These are phyloP conservation scores for Jackrogersella minutella DNA, from an alignment of 495 filamentous ascomycete genomes.

Conservation along the genomic window DNA sequence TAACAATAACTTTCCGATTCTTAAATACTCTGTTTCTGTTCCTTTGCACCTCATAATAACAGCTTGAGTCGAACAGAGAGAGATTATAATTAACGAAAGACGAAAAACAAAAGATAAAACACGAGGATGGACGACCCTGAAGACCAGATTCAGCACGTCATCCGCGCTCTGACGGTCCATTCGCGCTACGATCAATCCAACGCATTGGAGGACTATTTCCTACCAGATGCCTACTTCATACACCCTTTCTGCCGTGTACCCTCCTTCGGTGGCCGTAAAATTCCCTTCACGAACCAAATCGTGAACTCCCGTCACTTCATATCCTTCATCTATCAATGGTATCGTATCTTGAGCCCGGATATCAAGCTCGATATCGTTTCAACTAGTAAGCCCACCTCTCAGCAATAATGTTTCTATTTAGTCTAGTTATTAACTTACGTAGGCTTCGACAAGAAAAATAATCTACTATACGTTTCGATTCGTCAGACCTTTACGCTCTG, in stretches of 20 bases:
- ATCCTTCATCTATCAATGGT: constrained; percentile 80
- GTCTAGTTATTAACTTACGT: background rate
- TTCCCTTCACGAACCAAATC: constrained; percentile 55
- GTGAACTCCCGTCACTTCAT: constrained; percentile 68
- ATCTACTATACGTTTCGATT: constrained; percentile 73
- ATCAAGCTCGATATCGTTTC: constrained; percentile 75
- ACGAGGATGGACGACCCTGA: constrained; percentile 38
- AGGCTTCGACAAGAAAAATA: constrained; percentile 73
- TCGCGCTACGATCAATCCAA: constrained; percentile 67
- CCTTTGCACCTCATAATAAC: background rate
- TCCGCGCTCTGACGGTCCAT: constrained; percentile 71
- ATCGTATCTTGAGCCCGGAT: constrained; percentile 81
- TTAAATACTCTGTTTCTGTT: background rate
- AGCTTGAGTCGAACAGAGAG: background rate
- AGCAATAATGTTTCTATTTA: background rate
- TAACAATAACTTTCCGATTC: background rate
- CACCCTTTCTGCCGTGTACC: constrained; percentile 84
- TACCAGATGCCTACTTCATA: constrained; percentile 70
- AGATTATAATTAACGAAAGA: background rate
- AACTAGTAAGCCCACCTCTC: constrained; percentile 59
- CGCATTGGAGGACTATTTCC: constrained; percentile 74
- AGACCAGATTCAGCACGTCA: constrained; percentile 62
- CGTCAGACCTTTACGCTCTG: constrained; percentile 78
- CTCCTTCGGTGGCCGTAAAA: constrained; percentile 53
- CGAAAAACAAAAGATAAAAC: background rate